These are phyloP conservation scores for Perkinsus olseni DNA, from an alignment of 169 alveolate species.

Conservation along the genomic window DNA sequence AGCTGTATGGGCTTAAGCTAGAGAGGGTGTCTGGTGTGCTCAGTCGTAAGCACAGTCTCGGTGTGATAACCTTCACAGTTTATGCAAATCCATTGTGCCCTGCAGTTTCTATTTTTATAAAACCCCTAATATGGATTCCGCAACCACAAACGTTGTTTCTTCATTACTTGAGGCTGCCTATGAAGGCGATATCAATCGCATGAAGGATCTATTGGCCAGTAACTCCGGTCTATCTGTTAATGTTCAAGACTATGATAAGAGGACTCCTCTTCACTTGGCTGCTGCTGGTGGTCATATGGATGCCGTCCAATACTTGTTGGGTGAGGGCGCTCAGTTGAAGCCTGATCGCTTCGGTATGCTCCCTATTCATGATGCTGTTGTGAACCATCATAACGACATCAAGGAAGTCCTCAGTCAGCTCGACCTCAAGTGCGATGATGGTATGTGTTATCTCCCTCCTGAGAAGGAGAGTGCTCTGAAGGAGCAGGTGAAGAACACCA, in stretches of 20 bases:
- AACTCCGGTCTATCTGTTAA: neutral
- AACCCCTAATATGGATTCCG: neutral
- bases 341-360: conserved; percentile 14
- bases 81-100: no score
- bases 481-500: no score
- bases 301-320: neutral
- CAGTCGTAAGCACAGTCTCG: no score
- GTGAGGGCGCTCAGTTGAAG: neutral
- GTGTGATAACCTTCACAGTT: no score
- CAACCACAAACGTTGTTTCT: neutral
- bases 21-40: no score
- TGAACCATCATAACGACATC: neutral
- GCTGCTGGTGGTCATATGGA: neutral
- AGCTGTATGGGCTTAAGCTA: no score
- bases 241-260: neutral
- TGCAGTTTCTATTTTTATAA: neutral
- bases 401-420: no score
- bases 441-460: no score
- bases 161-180: neutral
- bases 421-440: no score
- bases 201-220: neutral
- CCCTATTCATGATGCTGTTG: conserved; percentile 9
- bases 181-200: neutral
- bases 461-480: no score
- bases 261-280: conserved; percentile 12